Percentiles rank a stretch among this genome's conserved stretches.
Conservation (phyloP, 176 grass and related monocot genomes). For the Alopecurus myosuroides region DNA sequence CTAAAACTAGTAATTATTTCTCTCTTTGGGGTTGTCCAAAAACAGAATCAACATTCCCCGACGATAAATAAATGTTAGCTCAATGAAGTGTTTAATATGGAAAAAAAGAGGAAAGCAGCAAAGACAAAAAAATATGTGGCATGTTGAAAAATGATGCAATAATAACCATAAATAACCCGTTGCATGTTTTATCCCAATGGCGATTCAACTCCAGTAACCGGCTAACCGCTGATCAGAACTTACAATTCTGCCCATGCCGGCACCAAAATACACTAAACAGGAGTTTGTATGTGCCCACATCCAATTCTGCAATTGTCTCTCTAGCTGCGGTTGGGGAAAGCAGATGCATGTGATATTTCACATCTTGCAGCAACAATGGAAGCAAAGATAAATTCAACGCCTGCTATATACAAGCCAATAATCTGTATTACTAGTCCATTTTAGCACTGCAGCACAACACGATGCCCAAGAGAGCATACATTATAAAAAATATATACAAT, state of each 20-base stretch:
- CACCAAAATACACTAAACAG: neutral
- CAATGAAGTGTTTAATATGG: neutral
- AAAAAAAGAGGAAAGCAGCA: conserved; percentile 11
- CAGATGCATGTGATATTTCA: conserved; percentile 1
- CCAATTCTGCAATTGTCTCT: neutral
- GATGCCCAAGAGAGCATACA: neutral
- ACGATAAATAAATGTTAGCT: neutral
- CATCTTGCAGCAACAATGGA: neutral
- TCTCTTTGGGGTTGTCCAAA: neutral
- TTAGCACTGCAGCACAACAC: neutral
- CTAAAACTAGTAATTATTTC: neutral
- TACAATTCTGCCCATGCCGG: neutral
- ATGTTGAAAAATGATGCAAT: neutral
- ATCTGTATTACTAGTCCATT: neutral
- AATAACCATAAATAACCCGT: neutral
- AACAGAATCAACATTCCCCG: neutral
- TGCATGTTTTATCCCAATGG: neutral
- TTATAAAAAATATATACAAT: neutral
- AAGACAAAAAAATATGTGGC: neutral
- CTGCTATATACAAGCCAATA: neutral
- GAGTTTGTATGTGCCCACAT: neutral
- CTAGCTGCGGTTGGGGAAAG: neutral
- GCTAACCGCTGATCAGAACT: neutral
- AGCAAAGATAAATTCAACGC: neutral
- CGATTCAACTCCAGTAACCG: neutral